Conservation (phyloP, 495 filamentous ascomycete species). For the Lineolata rhizophorae region DNA sequence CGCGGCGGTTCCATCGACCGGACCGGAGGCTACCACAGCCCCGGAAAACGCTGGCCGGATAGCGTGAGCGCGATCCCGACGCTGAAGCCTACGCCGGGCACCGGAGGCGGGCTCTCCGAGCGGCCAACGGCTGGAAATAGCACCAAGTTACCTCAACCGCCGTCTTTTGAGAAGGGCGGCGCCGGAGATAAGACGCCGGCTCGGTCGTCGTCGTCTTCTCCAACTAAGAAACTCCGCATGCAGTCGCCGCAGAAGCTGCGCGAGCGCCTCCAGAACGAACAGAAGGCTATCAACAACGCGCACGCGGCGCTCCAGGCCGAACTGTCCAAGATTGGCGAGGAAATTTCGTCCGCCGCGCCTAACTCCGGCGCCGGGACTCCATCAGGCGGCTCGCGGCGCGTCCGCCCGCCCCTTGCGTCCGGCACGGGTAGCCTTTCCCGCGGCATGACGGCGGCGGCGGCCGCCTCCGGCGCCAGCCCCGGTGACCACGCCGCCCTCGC, state of each 20-base stretch:
- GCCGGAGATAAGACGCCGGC: too few species aligned
- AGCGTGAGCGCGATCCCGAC: constrained; percentile 29
- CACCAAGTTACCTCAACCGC: too few species aligned
- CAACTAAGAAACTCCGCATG: too few species aligned
- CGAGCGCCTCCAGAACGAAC: constrained; percentile 67
- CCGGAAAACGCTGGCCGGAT: constrained; percentile 25
- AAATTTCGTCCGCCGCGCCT: constrained; percentile 29
- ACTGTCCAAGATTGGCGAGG: constrained; percentile 59
- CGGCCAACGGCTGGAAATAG: constrained; percentile 23
- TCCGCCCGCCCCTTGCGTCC: background rate
- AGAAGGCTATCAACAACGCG: constrained; percentile 43
- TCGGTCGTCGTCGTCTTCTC: too few species aligned
- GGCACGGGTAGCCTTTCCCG: background rate
- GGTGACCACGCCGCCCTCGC: constrained; percentile 2
- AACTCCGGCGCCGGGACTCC: too few species aligned
- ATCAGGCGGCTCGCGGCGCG: background rate
- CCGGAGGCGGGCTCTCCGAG: constrained; percentile 28
- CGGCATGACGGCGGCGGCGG: too few species aligned
- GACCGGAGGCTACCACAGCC: constrained; percentile 14
- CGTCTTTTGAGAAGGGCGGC: too few species aligned
- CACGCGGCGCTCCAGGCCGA: constrained; percentile 52
- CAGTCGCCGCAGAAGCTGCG: constrained; percentile 86
- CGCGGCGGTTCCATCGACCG: constrained; percentile 1
- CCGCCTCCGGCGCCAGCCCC: too few species aligned
- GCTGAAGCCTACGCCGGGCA: too few species aligned